Base-by-base conservation (phyloP, 257 asterid genomes). In the Plectranthus barbatus region DNA sequence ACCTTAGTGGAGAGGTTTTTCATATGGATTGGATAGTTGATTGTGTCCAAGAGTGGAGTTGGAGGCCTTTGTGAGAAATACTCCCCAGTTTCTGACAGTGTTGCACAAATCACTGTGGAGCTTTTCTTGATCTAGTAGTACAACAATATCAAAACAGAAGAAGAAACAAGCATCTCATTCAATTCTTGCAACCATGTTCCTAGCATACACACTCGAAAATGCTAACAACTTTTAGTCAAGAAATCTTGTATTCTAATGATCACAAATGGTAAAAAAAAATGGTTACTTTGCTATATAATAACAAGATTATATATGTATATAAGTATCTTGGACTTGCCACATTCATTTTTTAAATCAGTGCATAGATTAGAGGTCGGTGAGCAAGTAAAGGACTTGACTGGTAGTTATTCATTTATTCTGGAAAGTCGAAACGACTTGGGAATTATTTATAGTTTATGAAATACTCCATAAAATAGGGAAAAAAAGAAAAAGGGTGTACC, bases 21-120 rank as follows among this genome's bases (percentile, higher is more conserved):
- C 95, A 89, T 84, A 78, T 92, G 98, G 75, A 92, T 79, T 17
- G 98, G 98, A 72, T 81, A 89, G 73, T 89, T 88, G 64, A 92
- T 76, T 1, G 97, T 92, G 80, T 92, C 98, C 81, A 92, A 52
- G 59, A 92, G 86, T 51, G 98, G 99, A 68, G 99, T 92, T 54
- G 94, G 97, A 19, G 99, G 99, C 70, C 84, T 83, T 71, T 92
- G 95, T 2, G 96, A 83, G 74, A 72, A 79, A 73, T 92, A 92
- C 73, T 92, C 97, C 56, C 82, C 97, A 17, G 76, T 68, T 61
- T 86, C 95, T 20, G 99, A 77, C 45, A 86, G 62, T 36, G 96
- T 70, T 68, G 96, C 94, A 72, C 80, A 60, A 45, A 92, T 79
- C 48, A 80, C 86, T 61, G 51, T 36, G 48, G 81, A 31, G 58